Conservation (phyloP, 2,329 filamentous ascomycete genomes). For the Cladobotryum mycophilum region DNA sequence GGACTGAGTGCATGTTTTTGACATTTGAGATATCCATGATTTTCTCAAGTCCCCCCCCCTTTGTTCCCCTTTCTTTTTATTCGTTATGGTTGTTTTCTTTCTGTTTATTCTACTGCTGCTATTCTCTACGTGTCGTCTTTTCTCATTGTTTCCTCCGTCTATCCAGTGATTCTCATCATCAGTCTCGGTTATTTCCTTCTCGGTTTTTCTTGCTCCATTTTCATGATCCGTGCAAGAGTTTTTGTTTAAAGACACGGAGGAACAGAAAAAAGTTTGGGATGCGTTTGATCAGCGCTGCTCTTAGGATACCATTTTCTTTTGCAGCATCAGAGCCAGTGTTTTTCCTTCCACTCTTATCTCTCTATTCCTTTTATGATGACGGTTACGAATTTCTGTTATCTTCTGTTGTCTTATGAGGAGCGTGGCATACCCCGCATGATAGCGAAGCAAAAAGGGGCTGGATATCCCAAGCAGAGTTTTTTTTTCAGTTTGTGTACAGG, state of each 20-base stretch:
- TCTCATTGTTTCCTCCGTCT: conserved; percentile 18
- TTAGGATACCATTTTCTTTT: conserved; percentile 23
- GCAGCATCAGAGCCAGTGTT: conserved; percentile 14
- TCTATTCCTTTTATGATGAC: conserved; percentile 10
- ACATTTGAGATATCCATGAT: conserved; percentile 14
- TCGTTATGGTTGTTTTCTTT: conserved; percentile 7
- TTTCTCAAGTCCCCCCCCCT: conserved; percentile 6
- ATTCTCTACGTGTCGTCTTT: conserved; percentile 10
- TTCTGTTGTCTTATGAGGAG: conserved; percentile 1
- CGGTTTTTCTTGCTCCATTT: conserved; percentile 21
- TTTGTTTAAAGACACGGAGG: conserved; percentile 16
- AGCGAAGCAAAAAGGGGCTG: conserved; percentile 1
- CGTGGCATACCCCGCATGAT: conserved; percentile 9
- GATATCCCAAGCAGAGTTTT: conserved; percentile 9
- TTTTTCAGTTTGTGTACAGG: neutral
- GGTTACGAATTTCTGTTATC: conserved; percentile 12
- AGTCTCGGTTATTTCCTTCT: conserved; percentile 18
- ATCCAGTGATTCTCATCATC: conserved; percentile 19
- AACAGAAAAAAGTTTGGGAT: conserved; percentile 23
- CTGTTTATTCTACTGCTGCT: conserved; percentile 14
- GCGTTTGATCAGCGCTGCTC: conserved; percentile 21
- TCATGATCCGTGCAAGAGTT: conserved; percentile 19
- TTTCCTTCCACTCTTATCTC: conserved; percentile 2
- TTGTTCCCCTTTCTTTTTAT: conserved; percentile 11
- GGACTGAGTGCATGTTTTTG: conserved; percentile 7